Evolutionary conservation across 352 stramenopile genomes (phyloP), one percentile per base, ranked within the genome.

Genomic region (Phytopythium montanum): DNA sequence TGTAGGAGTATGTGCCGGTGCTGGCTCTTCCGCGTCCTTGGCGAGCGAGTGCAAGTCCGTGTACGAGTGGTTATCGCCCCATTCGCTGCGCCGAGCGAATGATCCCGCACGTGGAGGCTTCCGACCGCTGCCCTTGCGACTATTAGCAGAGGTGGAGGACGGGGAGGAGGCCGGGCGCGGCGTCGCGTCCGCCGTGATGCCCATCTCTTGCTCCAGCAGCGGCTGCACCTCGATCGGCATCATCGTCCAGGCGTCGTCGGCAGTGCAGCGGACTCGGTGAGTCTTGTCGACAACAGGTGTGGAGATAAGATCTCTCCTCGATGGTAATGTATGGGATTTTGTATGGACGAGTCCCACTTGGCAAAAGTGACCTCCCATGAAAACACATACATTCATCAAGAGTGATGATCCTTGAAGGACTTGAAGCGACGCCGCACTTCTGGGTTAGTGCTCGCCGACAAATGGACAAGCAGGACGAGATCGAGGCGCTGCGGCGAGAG

Each of bases 401-500:
- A 62, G 48, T 62, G 56, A n/a, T 56, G 28, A 34, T 62, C 44
- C 41, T 56, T 62, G 5, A 56, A 49, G 21, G 8, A 14, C 6
- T 9, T 7, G 28, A 51, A 60, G 26, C 5, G 41, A 36, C 39
- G 44, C 54, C 51, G 38, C 33, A 41, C n/a, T 28, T 16, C 26
- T 10, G n/a, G 28, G 25, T 19, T 13, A 44, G 36, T 19, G 36
- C 3, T 25, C 19, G 39, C 6, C 34, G 12, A 19, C 39, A 19
- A 38, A 60, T 60, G n/a, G 52, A 61, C 2, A 53, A 58, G 64
- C 60, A 57, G 14, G 76, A 82, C 59, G 75, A 87, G 21, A 69
- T 88, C 31, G 52, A 79, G 36, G 70, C 68, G 64, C 70, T 88
- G 13, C 75, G 71, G 61, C 72, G 66, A 14, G 78, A 90, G 64